phyloP scores from a whole-genome alignment of 495 filamentous ascomycete genomes.

The Rhypophila decipiens region DNA sequence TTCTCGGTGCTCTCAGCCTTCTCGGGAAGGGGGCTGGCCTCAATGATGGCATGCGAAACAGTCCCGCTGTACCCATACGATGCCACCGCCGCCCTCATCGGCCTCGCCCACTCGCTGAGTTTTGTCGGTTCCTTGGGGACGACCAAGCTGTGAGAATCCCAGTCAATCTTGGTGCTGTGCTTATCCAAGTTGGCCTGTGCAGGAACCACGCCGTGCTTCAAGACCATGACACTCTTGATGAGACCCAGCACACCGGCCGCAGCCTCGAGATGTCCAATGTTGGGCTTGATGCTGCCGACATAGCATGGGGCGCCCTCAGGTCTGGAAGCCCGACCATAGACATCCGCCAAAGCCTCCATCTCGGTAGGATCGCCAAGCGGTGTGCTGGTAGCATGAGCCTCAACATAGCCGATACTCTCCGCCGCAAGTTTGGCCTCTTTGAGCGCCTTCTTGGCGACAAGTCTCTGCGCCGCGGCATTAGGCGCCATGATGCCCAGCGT shows the following conservation, averaged over 20 bases:
- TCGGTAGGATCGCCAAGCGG: conserved; percentile 1
- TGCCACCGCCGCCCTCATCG: too few relatives aligned
- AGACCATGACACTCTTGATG: conserved; percentile 40
- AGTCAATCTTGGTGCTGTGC: neutral
- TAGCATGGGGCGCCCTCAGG: conserved; percentile 28
- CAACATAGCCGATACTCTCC: conserved; percentile 36
- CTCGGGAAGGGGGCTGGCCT: too few relatives aligned
- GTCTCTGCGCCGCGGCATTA: conserved; percentile 40
- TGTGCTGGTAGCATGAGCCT: conserved; percentile 27
- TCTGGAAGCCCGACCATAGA: conserved; percentile 21
- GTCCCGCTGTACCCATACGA: neutral
- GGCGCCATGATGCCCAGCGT: conserved; percentile 46
- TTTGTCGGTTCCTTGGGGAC: too few relatives aligned
- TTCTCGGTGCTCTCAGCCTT: neutral
- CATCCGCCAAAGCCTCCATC: conserved; percentile 37
- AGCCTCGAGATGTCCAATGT: conserved; percentile 50
- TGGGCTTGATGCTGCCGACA: conserved; percentile 48
- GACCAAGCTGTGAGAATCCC: too few relatives aligned
- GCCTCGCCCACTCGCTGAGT: too few relatives aligned
- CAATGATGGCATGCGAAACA: neutral
- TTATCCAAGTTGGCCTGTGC: neutral
- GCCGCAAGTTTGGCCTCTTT: conserved; percentile 26
- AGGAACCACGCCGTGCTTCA: conserved; percentile 10
- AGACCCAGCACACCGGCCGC: conserved; percentile 42
- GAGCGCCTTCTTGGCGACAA: conserved; percentile 36